These are phyloP conservation scores for Claviceps purpurea DNA, from an alignment of 2,329 filamentous ascomycete genomes.

Conservation along the genomic window DNA sequence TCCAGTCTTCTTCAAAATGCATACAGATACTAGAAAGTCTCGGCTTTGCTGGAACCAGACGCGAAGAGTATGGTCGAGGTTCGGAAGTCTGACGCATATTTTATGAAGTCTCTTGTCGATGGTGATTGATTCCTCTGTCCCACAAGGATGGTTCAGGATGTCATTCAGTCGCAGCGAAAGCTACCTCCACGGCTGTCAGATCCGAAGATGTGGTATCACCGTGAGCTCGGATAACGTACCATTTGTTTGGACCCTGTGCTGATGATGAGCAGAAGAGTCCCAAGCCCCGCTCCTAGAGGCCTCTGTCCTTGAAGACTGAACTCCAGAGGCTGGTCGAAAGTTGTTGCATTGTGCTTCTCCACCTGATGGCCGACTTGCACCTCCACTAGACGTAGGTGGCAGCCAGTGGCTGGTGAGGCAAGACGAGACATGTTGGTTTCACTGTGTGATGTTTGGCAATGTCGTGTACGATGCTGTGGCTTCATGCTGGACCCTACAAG, in stretches of 20 bases:
- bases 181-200: conserved; percentile 1
- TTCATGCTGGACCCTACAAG: background rate
- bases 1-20: conserved; percentile 18
- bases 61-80: conserved; percentile 13
- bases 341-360: conserved; percentile 1
- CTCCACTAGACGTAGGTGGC: conserved; percentile 3
- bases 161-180: conserved; percentile 6
- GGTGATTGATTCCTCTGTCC: conserved; percentile 6
- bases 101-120: conserved; percentile 9
- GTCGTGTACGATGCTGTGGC: background rate
- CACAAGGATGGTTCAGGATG: conserved; percentile 1
- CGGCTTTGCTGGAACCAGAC: conserved; percentile 17
- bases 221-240: conserved; percentile 1
- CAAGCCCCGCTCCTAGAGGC: conserved; percentile 2
- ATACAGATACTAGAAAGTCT: conserved; percentile 20
- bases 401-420: conserved; percentile 5
- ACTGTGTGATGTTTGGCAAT: too few relatives aligned
- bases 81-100: conserved; percentile 15
- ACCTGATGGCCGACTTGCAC: conserved; percentile 2
- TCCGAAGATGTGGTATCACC: background rate
- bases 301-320: conserved; percentile 4
- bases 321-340: conserved; percentile 2
- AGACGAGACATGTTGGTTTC: conserved; percentile 1
- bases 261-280: conserved; percentile 2
- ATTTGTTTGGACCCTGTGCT: conserved; percentile 1